Percentiles rank a stretch among this genome's conserved stretches.
These are phyloP conservation scores for Hypomontagnella monticulosa DNA, from an alignment of 495 filamentous ascomycete genomes.

Conservation along the genomic window DNA sequence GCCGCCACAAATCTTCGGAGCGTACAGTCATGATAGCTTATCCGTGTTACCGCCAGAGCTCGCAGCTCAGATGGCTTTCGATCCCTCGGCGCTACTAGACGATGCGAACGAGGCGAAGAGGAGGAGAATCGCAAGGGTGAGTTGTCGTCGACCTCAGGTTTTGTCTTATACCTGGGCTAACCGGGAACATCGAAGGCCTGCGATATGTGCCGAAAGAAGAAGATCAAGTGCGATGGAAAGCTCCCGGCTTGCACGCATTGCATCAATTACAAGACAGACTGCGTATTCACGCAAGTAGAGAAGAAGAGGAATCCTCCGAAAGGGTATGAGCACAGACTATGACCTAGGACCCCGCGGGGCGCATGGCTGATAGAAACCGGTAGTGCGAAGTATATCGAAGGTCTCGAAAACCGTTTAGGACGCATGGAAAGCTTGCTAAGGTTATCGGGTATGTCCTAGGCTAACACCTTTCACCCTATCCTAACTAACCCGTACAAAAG, in stretches of 20 bases:
- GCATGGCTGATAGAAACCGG: conserved; percentile 35
- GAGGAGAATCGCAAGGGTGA: conserved; percentile 89
- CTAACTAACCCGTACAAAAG: conserved; percentile 43
- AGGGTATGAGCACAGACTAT: conserved; percentile 68
- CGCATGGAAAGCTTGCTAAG: conserved; percentile 92
- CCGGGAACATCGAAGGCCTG: conserved; percentile 71
- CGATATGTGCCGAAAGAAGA: conserved; percentile 99
- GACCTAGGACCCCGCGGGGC: background rate
- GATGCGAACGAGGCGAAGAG: conserved; percentile 90
- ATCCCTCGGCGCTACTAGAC: conserved; percentile 61
- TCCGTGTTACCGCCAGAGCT: conserved; percentile 66
- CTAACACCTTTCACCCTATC: background rate
- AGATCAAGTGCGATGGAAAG: conserved; percentile 99
- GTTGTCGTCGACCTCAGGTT: conserved; percentile 20
- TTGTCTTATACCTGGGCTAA: conserved; percentile 21
- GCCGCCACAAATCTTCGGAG: conserved; percentile 76
- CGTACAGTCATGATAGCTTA: conserved; percentile 68
- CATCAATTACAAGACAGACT: conserved; percentile 97
- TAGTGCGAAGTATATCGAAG: conserved; percentile 96
- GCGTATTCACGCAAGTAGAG: conserved; percentile 96
- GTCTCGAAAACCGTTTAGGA: conserved; percentile 90
- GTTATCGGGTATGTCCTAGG: conserved; percentile 69
- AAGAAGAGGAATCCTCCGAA: conserved; percentile 99
- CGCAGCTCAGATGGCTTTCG: conserved; percentile 68
- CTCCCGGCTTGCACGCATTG: conserved; percentile 95